Evolutionary conservation across 768 basidiomycete species (phyloP), one percentile per base, ranked within the genome.

Genomic region (Mycena sanguinolenta): DNA sequence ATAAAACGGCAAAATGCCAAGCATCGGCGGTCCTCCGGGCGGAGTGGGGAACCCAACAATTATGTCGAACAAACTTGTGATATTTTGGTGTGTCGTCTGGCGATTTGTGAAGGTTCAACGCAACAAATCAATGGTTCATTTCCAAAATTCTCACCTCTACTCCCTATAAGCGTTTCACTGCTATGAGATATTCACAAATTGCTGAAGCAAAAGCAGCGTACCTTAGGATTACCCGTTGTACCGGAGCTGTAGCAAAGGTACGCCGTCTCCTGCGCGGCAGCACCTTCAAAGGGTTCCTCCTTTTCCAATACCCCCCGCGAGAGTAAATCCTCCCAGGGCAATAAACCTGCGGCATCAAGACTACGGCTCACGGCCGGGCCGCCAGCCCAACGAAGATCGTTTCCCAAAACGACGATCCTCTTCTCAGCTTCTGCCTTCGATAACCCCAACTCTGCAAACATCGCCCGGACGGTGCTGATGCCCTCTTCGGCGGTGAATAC

Each of bases 241-340:
- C 91, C 91, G 16, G 84, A 85, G 71, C 83, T 84, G 69, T 94
- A 94, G 70, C 91, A 93, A 42, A 94, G 75, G 71, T 87, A 89
- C 2, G 82, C 79, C 0, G 93, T 93, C 74, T 92, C 90, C 89
- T 77, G 1, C 89, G 82, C n/a, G 81, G 76, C n/a, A 0, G 82
- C 71, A 0, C 87, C 89, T 8, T 89, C 83, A 57, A 91, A 89
- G 73, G 79, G 81, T 70, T 87, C 89, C 75, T 92, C 91, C 6
- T 80, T 74, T 14, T 73, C 65, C 19, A 93, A 80, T 10, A 78
- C 76, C 4, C 92, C 89, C 2, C 83, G 76, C 0, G 79, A 79
- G n/a, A 92, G 78, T n/a, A 94, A 77, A 59, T 88, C 83, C 21
- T 85, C 81, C 34, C 90, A 71, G 8, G 73, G 75, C 25, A 83